These are phyloP conservation scores for Boletellus sp. DNA, from an alignment of 768 basidiomycete genomes.

Conservation along the genomic window DNA sequence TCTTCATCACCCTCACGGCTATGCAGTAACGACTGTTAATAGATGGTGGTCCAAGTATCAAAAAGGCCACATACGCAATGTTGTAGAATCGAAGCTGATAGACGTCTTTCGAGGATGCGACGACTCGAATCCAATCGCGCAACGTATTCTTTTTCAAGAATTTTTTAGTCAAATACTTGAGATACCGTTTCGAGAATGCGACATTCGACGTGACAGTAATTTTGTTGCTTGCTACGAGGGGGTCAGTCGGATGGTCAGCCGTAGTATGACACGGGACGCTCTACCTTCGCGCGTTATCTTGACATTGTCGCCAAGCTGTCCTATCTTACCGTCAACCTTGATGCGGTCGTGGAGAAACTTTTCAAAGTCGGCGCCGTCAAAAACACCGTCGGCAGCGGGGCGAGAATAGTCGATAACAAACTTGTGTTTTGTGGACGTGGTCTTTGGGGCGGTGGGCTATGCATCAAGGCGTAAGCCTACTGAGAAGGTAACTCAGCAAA, in stretches of 20 bases:
- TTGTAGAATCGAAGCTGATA: constrained; percentile 97
- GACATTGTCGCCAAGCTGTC: constrained; percentile 86
- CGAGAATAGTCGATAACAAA: constrained; percentile 85
- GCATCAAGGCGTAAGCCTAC: constrained; percentile 67
- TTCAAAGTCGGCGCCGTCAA: constrained; percentile 64
- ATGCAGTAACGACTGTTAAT: neutral
- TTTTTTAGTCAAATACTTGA: constrained; percentile 99
- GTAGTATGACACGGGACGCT: constrained; percentile 14
- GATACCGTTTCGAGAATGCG: constrained; percentile 94
- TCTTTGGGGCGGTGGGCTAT: constrained; percentile 58
- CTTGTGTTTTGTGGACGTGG: constrained; percentile 60
- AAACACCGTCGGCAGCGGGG: constrained; percentile 63
- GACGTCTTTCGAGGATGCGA: constrained; percentile 88
- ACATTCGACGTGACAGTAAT: constrained; percentile 83
- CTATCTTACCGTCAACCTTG: constrained; percentile 89
- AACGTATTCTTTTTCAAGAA: constrained; percentile 97
- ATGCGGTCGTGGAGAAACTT: constrained; percentile 94
- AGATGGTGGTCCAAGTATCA: neutral
- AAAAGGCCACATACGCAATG: constrained; percentile 59
- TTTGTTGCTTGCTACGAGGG: constrained; percentile 61
- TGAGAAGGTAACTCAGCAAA: constrained; percentile 92
- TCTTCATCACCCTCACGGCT: constrained; percentile 54
- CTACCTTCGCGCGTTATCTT: constrained; percentile 84
- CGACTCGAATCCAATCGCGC: constrained; percentile 97
- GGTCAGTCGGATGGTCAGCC: constrained; percentile 1